Evolutionary conservation across 495 filamentous ascomycete species (phyloP).

Genomic region (Amorphotheca resinae): DNA sequence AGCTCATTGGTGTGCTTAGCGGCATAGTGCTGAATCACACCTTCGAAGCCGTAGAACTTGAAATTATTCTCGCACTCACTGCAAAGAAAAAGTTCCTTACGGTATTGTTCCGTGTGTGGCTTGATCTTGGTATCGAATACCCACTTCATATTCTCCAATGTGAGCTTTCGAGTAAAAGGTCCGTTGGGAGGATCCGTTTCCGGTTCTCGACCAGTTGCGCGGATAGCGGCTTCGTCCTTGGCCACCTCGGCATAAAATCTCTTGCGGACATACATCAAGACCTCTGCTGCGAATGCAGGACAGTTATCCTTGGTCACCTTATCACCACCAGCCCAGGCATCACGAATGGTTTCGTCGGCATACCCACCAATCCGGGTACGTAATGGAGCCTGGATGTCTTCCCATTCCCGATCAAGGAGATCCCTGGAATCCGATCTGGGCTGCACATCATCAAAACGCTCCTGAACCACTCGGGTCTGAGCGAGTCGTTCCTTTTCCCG

Average conservation of each 20-base stretch:
- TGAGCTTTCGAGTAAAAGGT: slow-evolving; percentile 44
- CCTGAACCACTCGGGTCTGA: slow-evolving; percentile 30
- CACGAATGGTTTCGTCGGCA: slow-evolving; percentile 51
- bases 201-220: slow-evolving; percentile 29
- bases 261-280: slow-evolving; percentile 47
- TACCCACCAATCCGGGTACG: slow-evolving; percentile 44
- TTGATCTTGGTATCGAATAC: slow-evolving; percentile 66
- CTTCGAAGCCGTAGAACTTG: slow-evolving; percentile 61
- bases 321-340: slow-evolving; percentile 43
- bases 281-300: slow-evolving; percentile 52
- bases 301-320: slow-evolving; percentile 45
- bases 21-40: slow-evolving; percentile 66
- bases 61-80: slow-evolving; percentile 47
- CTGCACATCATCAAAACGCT: slow-evolving; percentile 31
- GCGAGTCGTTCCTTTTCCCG: slow-evolving; percentile 33
- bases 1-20: slow-evolving; percentile 63
- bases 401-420: slow-evolving; percentile 49
- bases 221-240: slow-evolving; percentile 32
- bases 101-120: slow-evolving; percentile 43
- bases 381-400: slow-evolving; percentile 50
- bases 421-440: slow-evolving; percentile 44
- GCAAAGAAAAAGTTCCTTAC: slow-evolving; percentile 64
- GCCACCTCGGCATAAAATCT: slow-evolving; percentile 47
- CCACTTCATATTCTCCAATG: slow-evolving; percentile 79
- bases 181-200: slow-evolving; percentile 36